Percentiles rank a stretch among this genome's conserved stretches.
Evolutionary conservation across 73 alveolate species (phyloP).

Genomic region (Diophrys sp.): DNA sequence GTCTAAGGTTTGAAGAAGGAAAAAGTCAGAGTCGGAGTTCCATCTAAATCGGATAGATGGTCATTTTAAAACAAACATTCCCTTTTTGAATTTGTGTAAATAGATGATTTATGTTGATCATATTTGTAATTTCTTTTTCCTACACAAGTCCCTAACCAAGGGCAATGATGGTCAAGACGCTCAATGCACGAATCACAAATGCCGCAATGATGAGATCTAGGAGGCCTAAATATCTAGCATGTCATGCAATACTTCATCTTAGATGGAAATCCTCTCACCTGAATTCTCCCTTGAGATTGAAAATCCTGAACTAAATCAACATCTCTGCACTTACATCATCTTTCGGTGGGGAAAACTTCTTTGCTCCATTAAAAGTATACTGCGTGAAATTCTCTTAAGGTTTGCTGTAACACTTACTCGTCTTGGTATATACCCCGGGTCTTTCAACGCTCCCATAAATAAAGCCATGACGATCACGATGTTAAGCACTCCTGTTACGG

Average conservation of each 20-base stretch:
- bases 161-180: conserved; percentile 88
- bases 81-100: no score
- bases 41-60: no score
- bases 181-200: conserved; percentile 85
- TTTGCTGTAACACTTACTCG: conserved; percentile 10
- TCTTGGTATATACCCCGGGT: conserved; percentile 42
- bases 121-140: conserved; percentile 85
- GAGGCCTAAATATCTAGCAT: conserved; percentile 77
- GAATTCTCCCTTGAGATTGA: background rate
- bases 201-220: conserved; percentile 88
- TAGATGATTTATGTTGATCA: no score
- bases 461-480: background rate
- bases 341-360: background rate
- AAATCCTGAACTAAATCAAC: no score
- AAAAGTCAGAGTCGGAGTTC: no score
- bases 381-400: conserved; percentile 16
- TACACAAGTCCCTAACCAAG: conserved; percentile 90
- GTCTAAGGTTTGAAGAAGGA: no score
- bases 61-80: no score
- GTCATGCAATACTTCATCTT: conserved; percentile 41
- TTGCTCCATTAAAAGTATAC: conserved; percentile 5
- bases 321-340: background rate
- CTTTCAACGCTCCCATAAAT: conserved; percentile 8
- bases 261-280: background rate
- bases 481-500: background rate